phyloP scores from a whole-genome alignment of 2,329 filamentous ascomycete genomes.

The Falciphora oryzae region DNA sequence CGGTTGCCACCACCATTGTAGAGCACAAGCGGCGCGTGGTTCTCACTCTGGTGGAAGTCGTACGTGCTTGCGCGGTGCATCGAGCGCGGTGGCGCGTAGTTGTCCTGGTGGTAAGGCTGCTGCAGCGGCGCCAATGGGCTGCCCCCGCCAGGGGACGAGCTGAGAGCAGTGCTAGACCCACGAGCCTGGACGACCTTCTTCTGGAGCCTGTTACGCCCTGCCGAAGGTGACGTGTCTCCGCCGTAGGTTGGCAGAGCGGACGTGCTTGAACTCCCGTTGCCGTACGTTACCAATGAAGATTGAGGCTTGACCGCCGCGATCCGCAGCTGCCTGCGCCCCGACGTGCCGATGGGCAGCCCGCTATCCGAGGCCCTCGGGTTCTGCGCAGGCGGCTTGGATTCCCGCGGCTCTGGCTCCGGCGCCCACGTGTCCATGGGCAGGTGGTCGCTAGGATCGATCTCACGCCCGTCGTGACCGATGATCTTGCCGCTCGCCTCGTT shows the following conservation, averaged over 20 bases:
- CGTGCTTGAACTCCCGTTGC: slow-evolving; percentile 5
- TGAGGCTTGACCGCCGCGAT: slow-evolving; percentile 42
- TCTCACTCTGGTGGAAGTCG: slow-evolving; percentile 31
- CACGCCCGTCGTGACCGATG: slow-evolving; percentile 67
- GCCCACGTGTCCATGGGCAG: slow-evolving; percentile 73
- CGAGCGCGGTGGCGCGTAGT: slow-evolving; percentile 36
- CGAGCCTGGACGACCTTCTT: slow-evolving; percentile 42
- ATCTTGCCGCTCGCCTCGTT: slow-evolving; percentile 61
- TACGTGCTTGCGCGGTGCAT: slow-evolving; percentile 43
- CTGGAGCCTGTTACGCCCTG: slow-evolving; percentile 55
- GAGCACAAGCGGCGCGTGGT: slow-evolving; percentile 31
- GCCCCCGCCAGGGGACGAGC: slow-evolving; percentile 21
- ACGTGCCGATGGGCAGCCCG: slow-evolving; percentile 8
- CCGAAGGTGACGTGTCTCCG: slow-evolving; percentile 19
- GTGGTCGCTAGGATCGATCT: slow-evolving; percentile 76
- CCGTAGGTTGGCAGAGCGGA: slow-evolving; percentile 3
- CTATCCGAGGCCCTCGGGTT: not conserved
- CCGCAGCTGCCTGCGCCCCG: slow-evolving; percentile 46
- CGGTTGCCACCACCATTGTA: slow-evolving; percentile 24
- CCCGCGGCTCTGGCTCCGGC: slow-evolving; percentile 65
- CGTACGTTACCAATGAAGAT: slow-evolving; percentile 24
- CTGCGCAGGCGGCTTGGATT: slow-evolving; percentile 28
- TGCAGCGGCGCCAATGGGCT: slow-evolving; percentile 49
- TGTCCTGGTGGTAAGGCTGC: slow-evolving; percentile 44
- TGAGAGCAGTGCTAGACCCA: not conserved